Evolutionary conservation across 306 rosid species (phyloP), one percentile per base, ranked within the genome.

Genomic region (Lathyrus aphaca): DNA sequence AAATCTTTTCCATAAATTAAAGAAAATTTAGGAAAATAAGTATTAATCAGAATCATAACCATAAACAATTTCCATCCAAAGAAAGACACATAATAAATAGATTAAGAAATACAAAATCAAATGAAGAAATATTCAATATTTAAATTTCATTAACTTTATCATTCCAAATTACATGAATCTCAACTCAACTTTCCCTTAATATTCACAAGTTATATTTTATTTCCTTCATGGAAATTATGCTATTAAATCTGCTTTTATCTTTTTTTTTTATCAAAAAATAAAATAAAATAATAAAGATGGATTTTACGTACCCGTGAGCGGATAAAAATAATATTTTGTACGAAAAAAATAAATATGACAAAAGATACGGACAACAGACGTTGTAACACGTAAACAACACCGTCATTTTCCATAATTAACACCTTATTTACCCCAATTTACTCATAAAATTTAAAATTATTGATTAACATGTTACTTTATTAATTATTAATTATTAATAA

Each of bases 361-460:
- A 6, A 53, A 79, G 73, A 27, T 72, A 61, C 80, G 87, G 86
- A 85, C 84, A 80, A 80, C 56, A 59, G 67, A 76, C 42, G 76
- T 64, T 73, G 74, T 54, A 14, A 68, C 85, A 79, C 83, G 82
- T 10, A 23, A 21, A 59, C 63, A 69, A 60, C 29, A 65, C 65
- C 48, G 58, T 68, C 64, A 60, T 76, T 49, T 15, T 10, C 46
- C 17, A 12, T 13, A n/a, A 68, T 14, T 38, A 9, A 58, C 55
- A 19, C 29, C 42, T 71, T 69, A 61, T 68, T 57, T 48, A 59
- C 38, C 9, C 70, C 43, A 60, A 56, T 18, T 2, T 49, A 49
- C 4, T 50, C 10, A 8, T 32, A 5, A 21, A 53, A 10, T 19
- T 51, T 10, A 3, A 50, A 18, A 19, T 21, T 19, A 46, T 4